Percentiles rank a stretch among this genome's conserved stretches.
These are phyloP conservation scores for Mediolabrus comicus DNA, from an alignment of 108 stramenopile genomes.

Conservation along the genomic window DNA sequence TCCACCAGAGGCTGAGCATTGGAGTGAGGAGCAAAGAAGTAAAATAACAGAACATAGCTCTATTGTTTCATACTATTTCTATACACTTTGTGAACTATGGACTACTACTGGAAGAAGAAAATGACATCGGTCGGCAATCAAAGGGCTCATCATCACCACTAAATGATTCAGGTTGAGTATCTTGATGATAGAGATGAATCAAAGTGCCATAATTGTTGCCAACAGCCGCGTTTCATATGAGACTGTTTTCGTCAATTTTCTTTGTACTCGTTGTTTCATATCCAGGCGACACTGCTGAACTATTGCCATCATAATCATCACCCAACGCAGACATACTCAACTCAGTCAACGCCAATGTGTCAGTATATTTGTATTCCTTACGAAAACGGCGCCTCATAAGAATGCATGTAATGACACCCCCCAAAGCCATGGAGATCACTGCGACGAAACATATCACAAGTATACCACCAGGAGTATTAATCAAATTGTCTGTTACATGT, in stretches of 20 bases:
- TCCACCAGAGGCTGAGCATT: no score
- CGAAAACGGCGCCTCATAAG: slow-evolving; percentile 15
- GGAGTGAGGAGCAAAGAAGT: no score
- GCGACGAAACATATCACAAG: slow-evolving; percentile 6
- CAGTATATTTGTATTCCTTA: slow-evolving; percentile 1
- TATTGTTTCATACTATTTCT: no score
- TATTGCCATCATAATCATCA: not conserved
- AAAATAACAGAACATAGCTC: no score
- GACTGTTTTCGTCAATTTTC: slow-evolving; percentile 11
- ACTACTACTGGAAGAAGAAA: no score
- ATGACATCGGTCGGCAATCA: no score
- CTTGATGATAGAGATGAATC: no score
- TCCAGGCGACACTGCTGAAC: slow-evolving; percentile 6
- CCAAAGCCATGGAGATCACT: slow-evolving; percentile 14
- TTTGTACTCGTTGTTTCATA: not conserved
- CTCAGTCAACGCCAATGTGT: slow-evolving; percentile 4
- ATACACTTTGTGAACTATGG: no score
- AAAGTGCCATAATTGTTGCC: no score
- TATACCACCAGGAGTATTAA: slow-evolving; percentile 14
- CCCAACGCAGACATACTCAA: slow-evolving; percentile 29
- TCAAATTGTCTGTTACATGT: slow-evolving; percentile 6
- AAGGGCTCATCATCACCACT: no score
- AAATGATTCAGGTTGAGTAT: no score
- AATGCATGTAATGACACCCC: slow-evolving; percentile 15
- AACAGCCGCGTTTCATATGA: not conserved